Evolutionary conservation across 257 asterid species (phyloP).

Genomic region (Ballota nigra): DNA sequence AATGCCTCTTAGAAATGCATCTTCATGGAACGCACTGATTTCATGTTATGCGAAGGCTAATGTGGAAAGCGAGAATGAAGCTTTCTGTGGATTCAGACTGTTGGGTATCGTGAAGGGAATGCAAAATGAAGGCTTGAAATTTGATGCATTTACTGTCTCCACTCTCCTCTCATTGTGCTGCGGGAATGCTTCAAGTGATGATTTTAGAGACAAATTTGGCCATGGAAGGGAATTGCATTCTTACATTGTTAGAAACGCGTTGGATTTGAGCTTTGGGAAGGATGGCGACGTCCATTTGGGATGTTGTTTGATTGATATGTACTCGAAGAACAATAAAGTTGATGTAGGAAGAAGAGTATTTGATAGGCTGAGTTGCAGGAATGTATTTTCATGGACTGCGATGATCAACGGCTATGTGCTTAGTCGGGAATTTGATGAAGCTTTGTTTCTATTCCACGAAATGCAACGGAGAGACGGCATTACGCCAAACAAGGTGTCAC

Average conservation of each 20-base stretch:
- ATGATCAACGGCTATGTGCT: constrained; percentile 59
- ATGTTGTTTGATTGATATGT: constrained; percentile 68
- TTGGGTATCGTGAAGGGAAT: constrained; percentile 51
- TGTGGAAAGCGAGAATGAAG: background rate
- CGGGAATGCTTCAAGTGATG: constrained; percentile 18
- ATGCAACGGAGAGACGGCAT: constrained; percentile 45
- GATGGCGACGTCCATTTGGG: constrained; percentile 52
- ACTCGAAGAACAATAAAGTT: constrained; percentile 42
- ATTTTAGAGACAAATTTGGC: background rate
- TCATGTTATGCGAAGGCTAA: constrained; percentile 38
- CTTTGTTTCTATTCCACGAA: constrained; percentile 45
- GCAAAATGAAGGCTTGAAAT: constrained; percentile 50
- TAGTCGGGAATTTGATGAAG: constrained; percentile 41
- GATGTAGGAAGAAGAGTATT: constrained; percentile 51
- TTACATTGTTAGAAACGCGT: constrained; percentile 39
- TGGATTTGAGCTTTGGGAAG: constrained; percentile 28
- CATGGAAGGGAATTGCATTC: constrained; percentile 64
- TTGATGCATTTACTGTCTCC: constrained; percentile 52
- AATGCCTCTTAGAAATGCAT: constrained; percentile 48
- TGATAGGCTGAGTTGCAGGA: constrained; percentile 37
- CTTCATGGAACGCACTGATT: constrained; percentile 63
- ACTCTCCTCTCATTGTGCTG: constrained; percentile 47
- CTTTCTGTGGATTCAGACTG: constrained; percentile 19
- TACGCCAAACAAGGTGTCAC: constrained; percentile 64
- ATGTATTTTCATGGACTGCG: constrained; percentile 65